A percentile compares a stretch with the other conserved stretches of the same genome.
Evolutionary conservation across 345 rosid genomes (phyloP).

Genomic region (Salix exigua): DNA sequence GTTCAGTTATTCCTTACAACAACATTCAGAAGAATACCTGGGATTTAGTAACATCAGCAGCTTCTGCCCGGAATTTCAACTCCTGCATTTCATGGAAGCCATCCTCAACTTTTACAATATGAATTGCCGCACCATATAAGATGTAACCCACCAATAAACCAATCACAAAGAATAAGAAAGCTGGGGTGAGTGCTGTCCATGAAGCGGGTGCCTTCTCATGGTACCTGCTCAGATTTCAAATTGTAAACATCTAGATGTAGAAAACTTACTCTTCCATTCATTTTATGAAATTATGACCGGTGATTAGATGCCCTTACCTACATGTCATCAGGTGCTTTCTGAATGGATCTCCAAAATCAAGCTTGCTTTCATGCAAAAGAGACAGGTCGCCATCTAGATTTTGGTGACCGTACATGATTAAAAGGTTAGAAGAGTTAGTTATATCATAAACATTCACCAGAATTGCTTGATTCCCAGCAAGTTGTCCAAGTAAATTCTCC

Average conservation of each 20-base stretch:
- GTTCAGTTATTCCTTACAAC: neutral
- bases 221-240: conserved; percentile 48
- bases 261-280: conserved; percentile 1
- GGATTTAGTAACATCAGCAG: conserved; percentile 97
- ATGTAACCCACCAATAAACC: conserved; percentile 76
- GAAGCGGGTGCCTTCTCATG: conserved; percentile 75
- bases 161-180: conserved; percentile 66
- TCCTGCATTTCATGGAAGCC: conserved; percentile 80
- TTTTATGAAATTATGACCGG: neutral
- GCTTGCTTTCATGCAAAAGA: conserved; percentile 72
- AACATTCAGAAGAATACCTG: conserved; percentile 39
- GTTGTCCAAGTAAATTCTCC: conserved; percentile 94
- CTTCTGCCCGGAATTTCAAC: conserved; percentile 84
- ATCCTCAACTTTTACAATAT: conserved; percentile 87
- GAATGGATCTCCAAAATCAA: conserved; percentile 94
- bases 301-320: conserved; percentile 44
- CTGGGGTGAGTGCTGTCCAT: conserved; percentile 68
- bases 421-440: conserved; percentile 75
- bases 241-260: conserved; percentile 8
- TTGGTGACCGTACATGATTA: conserved; percentile 85
- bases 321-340: conserved; percentile 93
- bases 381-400: conserved; percentile 75
- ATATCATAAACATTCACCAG: conserved; percentile 88
- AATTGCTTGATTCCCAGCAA: conserved; percentile 89
- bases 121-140: conserved; percentile 67